Percentiles rank a stretch among this genome's conserved stretches.
These are phyloP conservation scores for Xylaria palmicola DNA, from an alignment of 495 filamentous ascomycete species.

Conservation along the genomic window DNA sequence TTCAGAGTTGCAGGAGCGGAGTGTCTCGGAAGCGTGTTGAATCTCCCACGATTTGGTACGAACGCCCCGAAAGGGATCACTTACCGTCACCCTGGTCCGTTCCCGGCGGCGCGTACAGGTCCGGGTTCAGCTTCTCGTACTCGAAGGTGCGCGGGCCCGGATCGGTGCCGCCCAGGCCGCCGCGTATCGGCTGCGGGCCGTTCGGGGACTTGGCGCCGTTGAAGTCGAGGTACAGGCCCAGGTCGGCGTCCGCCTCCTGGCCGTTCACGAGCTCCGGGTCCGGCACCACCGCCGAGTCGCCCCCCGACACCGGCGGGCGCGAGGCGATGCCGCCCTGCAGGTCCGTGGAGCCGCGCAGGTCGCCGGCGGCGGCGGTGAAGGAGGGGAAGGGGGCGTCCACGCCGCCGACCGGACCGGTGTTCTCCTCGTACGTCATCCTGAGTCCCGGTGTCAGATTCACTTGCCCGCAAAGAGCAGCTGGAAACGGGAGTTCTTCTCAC, in stretches of 20 bases:
- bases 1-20: neutral
- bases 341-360: conserved; percentile 36
- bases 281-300: conserved; percentile 35
- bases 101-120: conserved; percentile 63
- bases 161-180: conserved; percentile 55
- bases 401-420: conserved; percentile 35
- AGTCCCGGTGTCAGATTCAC: conserved; percentile 10
- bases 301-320: conserved; percentile 30
- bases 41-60: no score
- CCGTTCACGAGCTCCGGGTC: conserved; percentile 41
- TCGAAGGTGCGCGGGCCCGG: conserved; percentile 61
- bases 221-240: conserved; percentile 65
- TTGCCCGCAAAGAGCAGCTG: neutral
- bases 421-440: conserved; percentile 36
- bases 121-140: conserved; percentile 65
- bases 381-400: conserved; percentile 36
- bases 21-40: no score
- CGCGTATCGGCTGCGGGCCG: conserved; percentile 70
- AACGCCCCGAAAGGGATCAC: no score
- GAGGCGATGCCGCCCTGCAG: conserved; percentile 39
- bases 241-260: conserved; percentile 55
- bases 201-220: conserved; percentile 41
- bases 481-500: conserved; percentile 13
- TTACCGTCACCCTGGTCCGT: conserved; percentile 56
- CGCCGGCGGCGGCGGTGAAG: conserved; percentile 28